Evolutionary conservation across 2,329 filamentous ascomycete species (phyloP).

Genomic region (Fusarium secorum): DNA sequence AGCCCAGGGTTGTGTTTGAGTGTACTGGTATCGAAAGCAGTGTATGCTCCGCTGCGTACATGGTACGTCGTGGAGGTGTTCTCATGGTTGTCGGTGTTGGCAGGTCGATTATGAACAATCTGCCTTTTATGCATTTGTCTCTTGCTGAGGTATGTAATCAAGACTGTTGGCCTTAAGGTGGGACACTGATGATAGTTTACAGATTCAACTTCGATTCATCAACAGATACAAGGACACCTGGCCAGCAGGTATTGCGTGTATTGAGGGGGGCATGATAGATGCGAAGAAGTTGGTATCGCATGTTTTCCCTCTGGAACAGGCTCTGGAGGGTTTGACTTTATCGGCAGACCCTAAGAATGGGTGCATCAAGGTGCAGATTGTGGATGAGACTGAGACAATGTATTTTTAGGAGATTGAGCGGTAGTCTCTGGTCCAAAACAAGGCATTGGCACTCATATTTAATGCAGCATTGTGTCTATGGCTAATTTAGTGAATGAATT

Average conservation of each 20-base stretch:
- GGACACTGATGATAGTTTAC: not conserved
- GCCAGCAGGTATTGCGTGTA: constrained; percentile 69
- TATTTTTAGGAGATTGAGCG: constrained; percentile 26
- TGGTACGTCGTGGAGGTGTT: constrained; percentile 64
- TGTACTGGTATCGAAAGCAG: constrained; percentile 73
- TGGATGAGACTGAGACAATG: constrained; percentile 42
- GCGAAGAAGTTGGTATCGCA: constrained; percentile 68
- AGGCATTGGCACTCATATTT: not conserved
- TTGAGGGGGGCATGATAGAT: constrained; percentile 67
- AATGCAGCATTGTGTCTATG: not conserved
- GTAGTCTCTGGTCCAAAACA: not conserved
- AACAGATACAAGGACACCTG: constrained; percentile 76
- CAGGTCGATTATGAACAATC: constrained; percentile 67
- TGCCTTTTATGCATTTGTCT: constrained; percentile 72
- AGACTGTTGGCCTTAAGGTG: not conserved
- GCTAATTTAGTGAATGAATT: not conserved
- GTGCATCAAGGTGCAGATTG: constrained; percentile 49
- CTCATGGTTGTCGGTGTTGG: constrained; percentile 73
- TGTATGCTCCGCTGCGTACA: constrained; percentile 65
- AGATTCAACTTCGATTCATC: constrained; percentile 73
- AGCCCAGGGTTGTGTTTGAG: constrained; percentile 67
- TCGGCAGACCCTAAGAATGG: constrained; percentile 47
- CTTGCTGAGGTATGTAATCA: constrained; percentile 60
- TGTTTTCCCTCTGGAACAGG: constrained; percentile 67
- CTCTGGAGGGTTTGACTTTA: constrained; percentile 57